Evolutionary conservation across 2,329 filamentous ascomycete genomes (phyloP).

Genomic region (Cytospora paraplurivora): DNA sequence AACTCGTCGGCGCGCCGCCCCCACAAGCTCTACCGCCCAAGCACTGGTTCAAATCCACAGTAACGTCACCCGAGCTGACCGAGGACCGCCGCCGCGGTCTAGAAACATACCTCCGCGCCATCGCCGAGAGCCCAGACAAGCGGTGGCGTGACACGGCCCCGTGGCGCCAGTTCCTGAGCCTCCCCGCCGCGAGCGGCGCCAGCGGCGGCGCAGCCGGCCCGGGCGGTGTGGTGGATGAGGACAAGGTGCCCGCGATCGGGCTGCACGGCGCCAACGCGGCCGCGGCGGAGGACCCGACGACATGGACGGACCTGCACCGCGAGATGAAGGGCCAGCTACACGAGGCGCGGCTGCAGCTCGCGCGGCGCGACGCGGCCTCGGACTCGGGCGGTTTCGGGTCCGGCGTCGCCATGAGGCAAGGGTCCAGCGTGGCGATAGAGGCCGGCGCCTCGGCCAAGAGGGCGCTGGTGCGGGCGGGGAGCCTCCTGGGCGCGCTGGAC

Average conservation of each 20-base stretch:
- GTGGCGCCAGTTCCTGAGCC: constrained; percentile 74
- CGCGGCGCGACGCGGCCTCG: constrained; percentile 64
- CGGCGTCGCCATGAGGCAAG: constrained; percentile 38
- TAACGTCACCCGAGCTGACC: constrained; percentile 68
- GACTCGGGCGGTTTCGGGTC: constrained; percentile 36
- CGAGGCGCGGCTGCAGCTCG: constrained; percentile 66
- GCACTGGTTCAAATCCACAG: constrained; percentile 75
- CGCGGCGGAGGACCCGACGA: constrained; percentile 60
- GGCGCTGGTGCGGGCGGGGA: constrained; percentile 68
- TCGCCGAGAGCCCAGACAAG: constrained; percentile 72
- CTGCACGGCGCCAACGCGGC: constrained; percentile 41
- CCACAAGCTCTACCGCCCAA: constrained; percentile 71
- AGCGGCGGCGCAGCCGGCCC: constrained; percentile 54
- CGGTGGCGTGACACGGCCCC: constrained; percentile 73
- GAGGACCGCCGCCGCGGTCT: constrained; percentile 69
- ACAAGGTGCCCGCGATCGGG: constrained; percentile 41
- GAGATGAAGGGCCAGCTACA: constrained; percentile 74
- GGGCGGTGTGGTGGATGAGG: constrained; percentile 39
- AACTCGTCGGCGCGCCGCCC: constrained; percentile 63
- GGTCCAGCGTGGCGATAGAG: constrained; percentile 54
- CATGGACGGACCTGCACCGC: constrained; percentile 76
- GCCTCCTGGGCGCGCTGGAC: constrained; percentile 63
- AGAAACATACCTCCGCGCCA: constrained; percentile 70
- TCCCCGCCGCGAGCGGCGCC: constrained; percentile 55
- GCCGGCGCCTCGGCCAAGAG: constrained; percentile 75